Evolutionary conservation across 2,329 filamentous ascomycete genomes (phyloP).

Genomic region (Pestalotiopsis sp.): DNA sequence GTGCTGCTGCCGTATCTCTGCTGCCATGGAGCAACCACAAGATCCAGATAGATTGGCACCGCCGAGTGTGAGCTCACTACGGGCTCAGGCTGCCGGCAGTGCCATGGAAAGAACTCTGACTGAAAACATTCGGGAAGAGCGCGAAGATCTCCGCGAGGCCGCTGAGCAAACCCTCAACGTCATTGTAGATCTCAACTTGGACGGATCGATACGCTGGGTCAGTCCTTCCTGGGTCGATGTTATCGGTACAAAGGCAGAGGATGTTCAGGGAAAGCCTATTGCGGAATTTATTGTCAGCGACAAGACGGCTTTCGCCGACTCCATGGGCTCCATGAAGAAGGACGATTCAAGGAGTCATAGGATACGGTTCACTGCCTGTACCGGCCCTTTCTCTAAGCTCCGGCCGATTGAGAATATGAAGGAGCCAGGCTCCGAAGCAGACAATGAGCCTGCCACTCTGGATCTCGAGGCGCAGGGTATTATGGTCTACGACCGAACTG

Average conservation of each 20-base stretch:
- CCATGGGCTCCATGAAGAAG: conserved; percentile 85
- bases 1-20: conserved; percentile 28
- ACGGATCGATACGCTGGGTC: conserved; percentile 91
- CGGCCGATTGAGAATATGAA: conserved; percentile 46
- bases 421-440: conserved; percentile 36
- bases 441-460: conserved; percentile 56
- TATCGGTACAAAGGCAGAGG: conserved; percentile 76
- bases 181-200: conserved; percentile 90
- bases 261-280: conserved; percentile 76
- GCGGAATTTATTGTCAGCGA: conserved; percentile 78
- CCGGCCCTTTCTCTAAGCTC: conserved; percentile 72
- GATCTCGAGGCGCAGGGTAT: conserved; percentile 96
- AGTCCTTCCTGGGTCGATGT: conserved; percentile 96
- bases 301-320: conserved; percentile 78
- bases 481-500: conserved; percentile 91
- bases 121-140: conserved; percentile 89
- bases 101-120: conserved; percentile 72
- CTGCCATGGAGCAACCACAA: conserved; percentile 51
- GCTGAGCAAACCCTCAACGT: conserved; percentile 96
- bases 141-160: conserved; percentile 91
- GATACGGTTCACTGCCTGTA: conserved; percentile 75
- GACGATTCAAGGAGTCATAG: conserved; percentile 94
- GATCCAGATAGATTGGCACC: conserved; percentile 50
- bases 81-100: conserved; percentile 47
- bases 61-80: conserved; percentile 55